Evolutionary conservation across 2,329 filamentous ascomycete species (phyloP), one percentile per base, ranked within the genome.

Genomic region (Clonostachys chloroleuca): DNA sequence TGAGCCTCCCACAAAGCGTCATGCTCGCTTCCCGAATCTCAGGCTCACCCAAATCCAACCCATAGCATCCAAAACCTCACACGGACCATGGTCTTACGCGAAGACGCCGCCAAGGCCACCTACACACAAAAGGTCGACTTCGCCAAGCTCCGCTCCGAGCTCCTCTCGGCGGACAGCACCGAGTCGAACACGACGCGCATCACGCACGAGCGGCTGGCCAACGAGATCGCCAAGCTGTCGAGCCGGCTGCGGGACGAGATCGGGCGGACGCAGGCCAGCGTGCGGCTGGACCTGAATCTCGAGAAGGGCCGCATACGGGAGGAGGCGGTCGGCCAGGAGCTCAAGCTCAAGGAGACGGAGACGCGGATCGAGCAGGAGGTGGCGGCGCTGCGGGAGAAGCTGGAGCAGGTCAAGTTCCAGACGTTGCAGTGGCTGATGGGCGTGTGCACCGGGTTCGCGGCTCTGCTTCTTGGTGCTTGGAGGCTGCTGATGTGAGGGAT

Each of bases 311-410:
- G 94, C 52, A 99, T 97, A 56, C 78, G 94, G 52, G 94, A 99
- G 70, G 94, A 99, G 74, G 91, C 92, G 16, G 95, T 96, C 55
- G 87, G 88, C 49, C 94, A 97, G 72, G 94, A 99, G 68, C 83
- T 99, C 69, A 95, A 96, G 74, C 90, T 99, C 60, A 96, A 96
- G 74, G 94, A 99, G 78, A 97, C 94, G 12, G 94, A 99, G 73
- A 96, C 92, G 49, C 86, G 95, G 69, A 97, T 99, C 60, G 94
- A 99, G 74, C 92, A 97, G 71, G 94, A 97, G 74, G 91, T 94
- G 46, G 92, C 92, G 39, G 87, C 87, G 34, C 67, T 99, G 62
- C 77, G 90, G 55, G 94, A 97, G 74, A 86, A 95, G 70, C 77
- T 99, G 43, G 94, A 99, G 72, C 88, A 90, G 56, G 94, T 99